Conservation (phyloP, 257 asterid species). For the Solanum chmielewskii region DNA sequence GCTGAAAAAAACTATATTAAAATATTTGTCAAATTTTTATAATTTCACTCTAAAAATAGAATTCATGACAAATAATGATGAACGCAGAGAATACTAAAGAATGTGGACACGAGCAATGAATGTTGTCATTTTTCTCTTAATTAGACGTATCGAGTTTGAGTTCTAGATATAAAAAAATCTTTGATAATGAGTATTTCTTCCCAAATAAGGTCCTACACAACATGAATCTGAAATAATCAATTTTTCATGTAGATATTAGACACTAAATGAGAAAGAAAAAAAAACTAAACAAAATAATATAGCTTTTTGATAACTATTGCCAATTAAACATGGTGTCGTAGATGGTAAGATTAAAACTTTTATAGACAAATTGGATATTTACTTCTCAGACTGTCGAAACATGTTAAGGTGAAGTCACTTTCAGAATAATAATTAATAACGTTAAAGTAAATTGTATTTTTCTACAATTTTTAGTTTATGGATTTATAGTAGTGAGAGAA, state of each 20-base stretch:
- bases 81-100: no score
- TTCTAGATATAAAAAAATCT: not conserved
- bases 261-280: no score
- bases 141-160: not conserved
- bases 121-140: not conserved
- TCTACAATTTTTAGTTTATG: not conserved
- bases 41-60: no score
- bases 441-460: not conserved
- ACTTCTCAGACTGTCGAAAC: not conserved
- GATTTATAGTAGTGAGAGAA: not conserved
- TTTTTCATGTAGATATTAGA: no score
- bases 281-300: not conserved
- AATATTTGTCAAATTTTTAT: no score
- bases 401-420: not conserved
- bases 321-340: not conserved
- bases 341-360: not conserved
- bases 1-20: no score
- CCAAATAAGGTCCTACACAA: accelerated
- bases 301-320: not conserved
- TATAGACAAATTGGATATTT: not conserved
- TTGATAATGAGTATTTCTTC: no score
- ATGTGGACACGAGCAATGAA: not conserved
- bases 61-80: no score
- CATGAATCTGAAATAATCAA: not conserved
- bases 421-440: not conserved